These are phyloP conservation scores for Teratosphaeria gauchensis DNA, from an alignment of 2,329 filamentous ascomycete genomes.

Conservation along the genomic window DNA sequence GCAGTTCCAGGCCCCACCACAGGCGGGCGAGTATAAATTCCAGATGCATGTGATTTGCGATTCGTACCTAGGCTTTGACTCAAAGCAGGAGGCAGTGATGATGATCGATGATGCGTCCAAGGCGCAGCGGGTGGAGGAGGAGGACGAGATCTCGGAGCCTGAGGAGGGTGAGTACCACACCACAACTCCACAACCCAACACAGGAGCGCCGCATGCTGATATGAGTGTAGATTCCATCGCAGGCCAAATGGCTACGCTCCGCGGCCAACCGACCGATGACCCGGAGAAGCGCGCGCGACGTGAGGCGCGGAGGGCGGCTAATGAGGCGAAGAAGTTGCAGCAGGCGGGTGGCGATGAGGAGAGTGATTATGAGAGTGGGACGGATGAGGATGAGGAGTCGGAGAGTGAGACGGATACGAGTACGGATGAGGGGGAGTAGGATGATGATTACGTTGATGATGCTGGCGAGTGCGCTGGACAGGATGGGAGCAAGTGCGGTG, in stretches of 20 bases:
- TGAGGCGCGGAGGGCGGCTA: not conserved
- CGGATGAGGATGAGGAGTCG: slow-evolving; percentile 28
- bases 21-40: slow-evolving; percentile 88
- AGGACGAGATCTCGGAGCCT: slow-evolving; percentile 95
- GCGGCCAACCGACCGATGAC: slow-evolving; percentile 22
- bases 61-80: slow-evolving; percentile 89
- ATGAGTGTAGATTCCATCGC: slow-evolving; percentile 25
- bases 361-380: slow-evolving; percentile 29
- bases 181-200: not conserved
- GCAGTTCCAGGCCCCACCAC: slow-evolving; percentile 89
- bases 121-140: slow-evolving; percentile 57
- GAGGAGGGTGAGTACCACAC: slow-evolving; percentile 70
- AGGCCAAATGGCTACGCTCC: slow-evolving; percentile 29
- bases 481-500: not conserved
- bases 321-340: slow-evolving; percentile 8
- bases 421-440: slow-evolving; percentile 44
- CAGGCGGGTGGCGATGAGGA: slow-evolving; percentile 21
- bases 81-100: slow-evolving; percentile 80
- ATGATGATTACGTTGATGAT: not conserved
- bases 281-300: slow-evolving; percentile 8
- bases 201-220: slow-evolving; percentile 8
- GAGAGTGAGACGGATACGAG: slow-evolving; percentile 50
- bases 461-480: no score
- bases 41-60: slow-evolving; percentile 90
- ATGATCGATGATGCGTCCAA: slow-evolving; percentile 83